These are phyloP conservation scores for Aspergillus viridinutans DNA, from an alignment of 2,329 filamentous ascomycete genomes.

Conservation along the genomic window DNA sequence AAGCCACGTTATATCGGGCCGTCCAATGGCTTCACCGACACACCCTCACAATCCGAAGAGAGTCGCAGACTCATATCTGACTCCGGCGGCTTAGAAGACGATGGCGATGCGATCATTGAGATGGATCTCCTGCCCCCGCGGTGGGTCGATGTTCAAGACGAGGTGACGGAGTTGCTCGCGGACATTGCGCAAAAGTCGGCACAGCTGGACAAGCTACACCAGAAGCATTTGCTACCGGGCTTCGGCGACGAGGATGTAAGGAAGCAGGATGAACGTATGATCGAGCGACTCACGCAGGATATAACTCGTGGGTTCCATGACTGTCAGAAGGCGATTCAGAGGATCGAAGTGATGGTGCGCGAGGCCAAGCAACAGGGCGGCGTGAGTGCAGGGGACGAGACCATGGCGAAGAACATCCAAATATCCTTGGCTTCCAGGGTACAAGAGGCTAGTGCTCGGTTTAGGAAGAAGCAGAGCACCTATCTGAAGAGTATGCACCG, in stretches of 20 bases:
- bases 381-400: slow-evolving; percentile 79
- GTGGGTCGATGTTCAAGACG: slow-evolving; percentile 93
- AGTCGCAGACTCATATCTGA: slow-evolving; percentile 79
- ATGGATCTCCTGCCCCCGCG: slow-evolving; percentile 95
- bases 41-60: slow-evolving; percentile 59
- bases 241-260: slow-evolving; percentile 95
- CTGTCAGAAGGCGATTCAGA: slow-evolving; percentile 84
- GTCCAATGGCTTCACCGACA: slow-evolving; percentile 59
- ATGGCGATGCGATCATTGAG: slow-evolving; percentile 93
- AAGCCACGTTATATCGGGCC: slow-evolving; percentile 66
- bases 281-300: slow-evolving; percentile 82
- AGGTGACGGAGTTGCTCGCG: slow-evolving; percentile 77
- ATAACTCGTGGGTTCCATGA: slow-evolving; percentile 87
- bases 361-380: slow-evolving; percentile 68
- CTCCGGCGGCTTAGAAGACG: slow-evolving; percentile 65
- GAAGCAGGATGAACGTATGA: slow-evolving; percentile 78
- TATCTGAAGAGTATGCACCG: slow-evolving; percentile 77
- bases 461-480: slow-evolving; percentile 94
- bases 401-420: slow-evolving; percentile 94
- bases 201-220: slow-evolving; percentile 84
- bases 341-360: slow-evolving; percentile 79
- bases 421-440: slow-evolving; percentile 83
- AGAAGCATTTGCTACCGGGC: slow-evolving; percentile 92
- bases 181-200: slow-evolving; percentile 79
- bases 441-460: slow-evolving; percentile 85